phyloP scores from a whole-genome alignment of 306 rosid genomes.

The Canavalia gladiata region DNA sequence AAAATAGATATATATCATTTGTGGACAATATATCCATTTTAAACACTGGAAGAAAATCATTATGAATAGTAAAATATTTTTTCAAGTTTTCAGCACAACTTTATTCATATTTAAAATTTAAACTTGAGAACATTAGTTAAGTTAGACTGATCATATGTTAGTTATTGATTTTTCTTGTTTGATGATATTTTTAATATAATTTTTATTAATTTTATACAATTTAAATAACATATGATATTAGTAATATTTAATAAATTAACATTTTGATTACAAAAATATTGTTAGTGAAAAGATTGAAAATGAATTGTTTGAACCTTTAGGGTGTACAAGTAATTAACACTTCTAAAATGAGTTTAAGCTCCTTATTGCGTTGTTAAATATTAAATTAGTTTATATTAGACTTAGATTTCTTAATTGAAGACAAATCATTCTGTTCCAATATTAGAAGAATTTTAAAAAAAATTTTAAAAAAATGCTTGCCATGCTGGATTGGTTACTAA shows the following conservation, averaged over 20 bases:
- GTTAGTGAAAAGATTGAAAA: background rate
- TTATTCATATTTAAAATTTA: no score
- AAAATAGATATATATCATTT: no score
- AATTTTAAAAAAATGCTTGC: background rate
- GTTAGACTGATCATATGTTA: no score
- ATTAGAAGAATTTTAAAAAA: background rate
- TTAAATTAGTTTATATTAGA: background rate
- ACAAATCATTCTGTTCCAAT: background rate
- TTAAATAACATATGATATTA: no score
- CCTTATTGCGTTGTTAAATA: background rate
- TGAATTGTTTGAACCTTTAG: background rate
- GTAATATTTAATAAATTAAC: background rate
- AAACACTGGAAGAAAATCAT: no score
- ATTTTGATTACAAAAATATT: background rate
- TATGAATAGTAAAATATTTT: no score
- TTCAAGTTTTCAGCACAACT: no score
- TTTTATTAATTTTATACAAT: no score
- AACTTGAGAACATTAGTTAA: no score
- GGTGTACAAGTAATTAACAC: background rate
- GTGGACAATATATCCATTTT: no score
- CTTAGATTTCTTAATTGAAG: background rate
- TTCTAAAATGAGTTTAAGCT: background rate
- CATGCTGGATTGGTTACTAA: background rate
- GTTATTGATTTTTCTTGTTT: no score
- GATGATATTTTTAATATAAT: no score